Evolutionary conservation across 805 yeast species (phyloP), one percentile per base, ranked within the genome.

Genomic region (Pichia occidentalis): DNA sequence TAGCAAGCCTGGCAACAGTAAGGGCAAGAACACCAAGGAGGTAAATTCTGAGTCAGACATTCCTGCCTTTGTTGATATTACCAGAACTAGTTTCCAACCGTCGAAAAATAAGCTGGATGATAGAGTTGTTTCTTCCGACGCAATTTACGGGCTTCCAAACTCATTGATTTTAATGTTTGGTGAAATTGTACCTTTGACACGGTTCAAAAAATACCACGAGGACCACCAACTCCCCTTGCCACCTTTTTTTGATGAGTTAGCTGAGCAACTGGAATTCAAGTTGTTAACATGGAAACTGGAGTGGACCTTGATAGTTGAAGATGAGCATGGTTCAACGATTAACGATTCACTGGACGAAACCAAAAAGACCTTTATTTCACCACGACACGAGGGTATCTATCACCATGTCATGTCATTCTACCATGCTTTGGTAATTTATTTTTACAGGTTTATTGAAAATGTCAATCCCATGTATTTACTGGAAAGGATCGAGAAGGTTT

Each of bases 331-430:
- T 8, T 32, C 44, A 2, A 32, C 36, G 16, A 24, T 21, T 7
- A 18, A 25, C n/a, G 36, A 19, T 24, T 19, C 30, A 1, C 32
- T 34, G n/a, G 49, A 45, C 28, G 39, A 36, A 8, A 24, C 24
- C 17, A 36, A 24, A 7, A 23, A 26, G 5, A 54, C 58, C 28
- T 75, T 72, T 44, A 61, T 64, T 23, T 66, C 77, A 2, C 64
- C 75, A 3, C 63, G 75, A 65, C 80, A 81, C 42, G 81, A 81
- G 52, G 88, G 84, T 2, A 71, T 86, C 12, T 79, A 73, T 53
- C 90, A 85, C 51, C 95, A 86, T 56, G 78, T 81, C 18, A 67
- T 78, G 69, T 80, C 94, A 7, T 85, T 86, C 51, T 79, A 83
- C 53, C 74, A 80, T 43, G 83, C 84, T 0, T 57, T 86, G 21